phyloP scores from a whole-genome alignment of 1,139 yeast species.

The Nakaseomyces uthaithaninus region DNA sequence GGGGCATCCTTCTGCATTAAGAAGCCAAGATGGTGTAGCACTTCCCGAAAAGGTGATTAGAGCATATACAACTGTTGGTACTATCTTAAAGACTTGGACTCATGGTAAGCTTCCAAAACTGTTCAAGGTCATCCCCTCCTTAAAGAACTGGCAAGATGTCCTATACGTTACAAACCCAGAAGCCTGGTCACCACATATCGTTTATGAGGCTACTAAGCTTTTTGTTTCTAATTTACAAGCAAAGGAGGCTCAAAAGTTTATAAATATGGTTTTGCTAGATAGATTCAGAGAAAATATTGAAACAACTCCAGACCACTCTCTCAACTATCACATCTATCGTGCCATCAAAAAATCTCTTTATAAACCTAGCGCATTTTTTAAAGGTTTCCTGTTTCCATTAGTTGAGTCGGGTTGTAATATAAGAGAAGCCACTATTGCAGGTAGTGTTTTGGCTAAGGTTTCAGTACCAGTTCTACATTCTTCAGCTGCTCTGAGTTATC shows the following conservation, averaged over 20 bases:
- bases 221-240: slow-evolving; percentile 87
- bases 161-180: slow-evolving; percentile 87
- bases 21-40: slow-evolving; percentile 47
- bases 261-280: slow-evolving; percentile 67
- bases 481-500: slow-evolving; percentile 83
- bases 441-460: slow-evolving; percentile 79
- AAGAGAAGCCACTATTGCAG: slow-evolving; percentile 92
- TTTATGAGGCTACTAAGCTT: slow-evolving; percentile 87
- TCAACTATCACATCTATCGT: slow-evolving; percentile 87
- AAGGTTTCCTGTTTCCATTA: slow-evolving; percentile 87
- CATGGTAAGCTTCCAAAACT: slow-evolving; percentile 94
- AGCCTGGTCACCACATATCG: slow-evolving; percentile 93
- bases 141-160: slow-evolving; percentile 93
- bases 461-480: slow-evolving; percentile 94
- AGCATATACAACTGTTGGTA: slow-evolving; percentile 88
- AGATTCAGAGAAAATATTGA: slow-evolving; percentile 79
- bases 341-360: slow-evolving; percentile 86
- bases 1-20: slow-evolving; percentile 15
- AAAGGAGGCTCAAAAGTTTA: slow-evolving; percentile 79
- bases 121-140: slow-evolving; percentile 86
- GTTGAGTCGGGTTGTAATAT: slow-evolving; percentile 78
- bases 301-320: slow-evolving; percentile 52
- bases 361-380: slow-evolving; percentile 96
- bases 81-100: slow-evolving; percentile 78
- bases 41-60: slow-evolving; percentile 93